Evolutionary conservation across 768 basidiomycete species (phyloP), one percentile per base, ranked within the genome.

Genomic region (Pleurotus eryngii): DNA sequence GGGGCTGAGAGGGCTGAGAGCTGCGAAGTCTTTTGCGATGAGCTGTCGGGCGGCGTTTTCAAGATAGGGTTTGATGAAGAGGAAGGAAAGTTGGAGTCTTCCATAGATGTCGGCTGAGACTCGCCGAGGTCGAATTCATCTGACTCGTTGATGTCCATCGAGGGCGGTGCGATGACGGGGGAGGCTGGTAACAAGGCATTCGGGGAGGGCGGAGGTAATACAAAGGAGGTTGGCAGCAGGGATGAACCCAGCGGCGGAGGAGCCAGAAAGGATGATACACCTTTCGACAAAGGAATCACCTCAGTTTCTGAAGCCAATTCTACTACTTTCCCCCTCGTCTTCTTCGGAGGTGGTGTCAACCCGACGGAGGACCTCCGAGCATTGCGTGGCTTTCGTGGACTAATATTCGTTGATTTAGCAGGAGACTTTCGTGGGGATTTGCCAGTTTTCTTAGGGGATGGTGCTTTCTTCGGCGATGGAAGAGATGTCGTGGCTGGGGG

Each of bases 201-300:
- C 5, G 51, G 51, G n/a, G 51, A 54, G 7, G 86, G 89, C 1
- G 89, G 89, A 12, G 90, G 90, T 3, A 92, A 79, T 1, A 89
- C 84, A 59, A 92, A 92, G 12, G 87, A 81, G 8, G 81, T 85
- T 3, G 88, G 81, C 20, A 90, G 76, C 30, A 87, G 74, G 1
- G 83, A 80, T 47, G 76, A 68, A 74, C 35, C 81, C 79, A 20
- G 81, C 69, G 53, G 63, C 60, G 30, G 30, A 35, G 45, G 69
- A 43, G 60, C 76, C 69, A 22, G 67, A 63, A 47, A 69, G 62
- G 3, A 72, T 65, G 30, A 35, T 35, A 35, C 30, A 35, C 30
- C 30, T 35, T 18, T 67, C 26, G 74, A 54, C 30, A 74, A 67
- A 7, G 69, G 70, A 5, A 73, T 63, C 22, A 77, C 67, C 61